phyloP scores from a whole-genome alignment of 2,329 filamentous ascomycete genomes.

The Trichophyton benhamiae region DNA sequence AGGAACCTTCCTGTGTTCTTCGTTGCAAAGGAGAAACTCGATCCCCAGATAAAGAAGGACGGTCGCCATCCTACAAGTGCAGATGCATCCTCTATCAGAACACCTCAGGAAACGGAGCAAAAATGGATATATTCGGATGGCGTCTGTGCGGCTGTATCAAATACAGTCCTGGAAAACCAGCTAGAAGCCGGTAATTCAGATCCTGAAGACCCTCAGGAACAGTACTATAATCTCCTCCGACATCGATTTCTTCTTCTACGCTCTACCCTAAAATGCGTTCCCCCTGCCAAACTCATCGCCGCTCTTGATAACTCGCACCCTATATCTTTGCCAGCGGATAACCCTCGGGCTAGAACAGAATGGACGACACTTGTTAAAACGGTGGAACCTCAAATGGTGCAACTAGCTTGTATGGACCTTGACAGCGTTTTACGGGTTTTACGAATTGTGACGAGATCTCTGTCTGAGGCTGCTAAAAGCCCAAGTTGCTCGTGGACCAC shows the following conservation, averaged over 20 bases:
- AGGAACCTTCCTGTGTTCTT: constrained; percentile 13
- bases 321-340: constrained; percentile 43
- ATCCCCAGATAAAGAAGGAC: not conserved
- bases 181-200: constrained; percentile 21
- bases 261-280: constrained; percentile 43
- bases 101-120: not conserved
- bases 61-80: not conserved
- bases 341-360: constrained; percentile 42
- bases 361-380: constrained; percentile 37
- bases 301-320: constrained; percentile 44
- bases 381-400: constrained; percentile 37
- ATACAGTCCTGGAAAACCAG: constrained; percentile 21
- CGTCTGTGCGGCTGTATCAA: constrained; percentile 56
- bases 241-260: constrained; percentile 56
- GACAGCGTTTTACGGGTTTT: constrained; percentile 55
- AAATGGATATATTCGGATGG: constrained; percentile 64
- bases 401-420: constrained; percentile 45
- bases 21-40: constrained; percentile 12
- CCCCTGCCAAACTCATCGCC: constrained; percentile 42
- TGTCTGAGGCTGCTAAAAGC: constrained; percentile 51
- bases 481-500: constrained; percentile 48
- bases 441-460: constrained; percentile 44
- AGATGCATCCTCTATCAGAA: not conserved
- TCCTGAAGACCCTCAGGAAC: constrained; percentile 42
- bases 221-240: constrained; percentile 56